Evolutionary conservation across 1,284 basidiomycete genomes (phyloP), one percentile per base, ranked within the genome.

Genomic region (Vanrija sp.): DNA sequence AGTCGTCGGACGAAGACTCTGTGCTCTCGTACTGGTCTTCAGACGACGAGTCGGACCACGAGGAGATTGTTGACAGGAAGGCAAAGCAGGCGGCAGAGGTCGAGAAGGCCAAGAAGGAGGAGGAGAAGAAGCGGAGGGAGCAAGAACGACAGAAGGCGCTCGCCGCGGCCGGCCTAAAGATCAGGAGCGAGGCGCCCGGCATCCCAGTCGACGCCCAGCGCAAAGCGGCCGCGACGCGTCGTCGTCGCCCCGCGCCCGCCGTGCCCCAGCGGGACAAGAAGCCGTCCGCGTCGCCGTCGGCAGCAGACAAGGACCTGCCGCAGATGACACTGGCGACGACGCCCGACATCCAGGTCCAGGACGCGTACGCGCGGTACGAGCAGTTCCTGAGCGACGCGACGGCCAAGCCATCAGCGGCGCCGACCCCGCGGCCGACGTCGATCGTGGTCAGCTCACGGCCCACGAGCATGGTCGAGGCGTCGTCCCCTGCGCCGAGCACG

Each of bases 351-450:
- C 56, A 62, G 80, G 78, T 88, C 50, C 86, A 93, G 64, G 93
- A 97, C 72, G 93, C 93, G 0, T 97, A 88, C 71, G 89, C 91
- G 55, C 81, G 89, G 18, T 96, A 93, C 68, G 88, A 92, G 75
- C 80, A 84, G 42, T 90, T 86, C 69, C 59, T 72, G 72, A 83
- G 83, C 61, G 81, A 84, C 61, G 20, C 53, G n/a, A 57, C 52
- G n/a, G n/a, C n/a, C 47, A 23, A 39, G 18, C 39, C 19, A 20
- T 36, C 47, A 1, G 27, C 20, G 24, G 31, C 39, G 37, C 27
- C 18, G 19, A 35, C 25, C 27, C 10, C n/a, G 36, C 24, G 25
- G 23, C 12, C 45, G 12, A 37, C 45, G 20, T 24, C 49, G 8
- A 15, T 6, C 49, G 6, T 20, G 6, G 31, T 14, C 10, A 16